Base-by-base conservation (phyloP, 768 basidiomycete species). In the Amyloporia xantha region DNA sequence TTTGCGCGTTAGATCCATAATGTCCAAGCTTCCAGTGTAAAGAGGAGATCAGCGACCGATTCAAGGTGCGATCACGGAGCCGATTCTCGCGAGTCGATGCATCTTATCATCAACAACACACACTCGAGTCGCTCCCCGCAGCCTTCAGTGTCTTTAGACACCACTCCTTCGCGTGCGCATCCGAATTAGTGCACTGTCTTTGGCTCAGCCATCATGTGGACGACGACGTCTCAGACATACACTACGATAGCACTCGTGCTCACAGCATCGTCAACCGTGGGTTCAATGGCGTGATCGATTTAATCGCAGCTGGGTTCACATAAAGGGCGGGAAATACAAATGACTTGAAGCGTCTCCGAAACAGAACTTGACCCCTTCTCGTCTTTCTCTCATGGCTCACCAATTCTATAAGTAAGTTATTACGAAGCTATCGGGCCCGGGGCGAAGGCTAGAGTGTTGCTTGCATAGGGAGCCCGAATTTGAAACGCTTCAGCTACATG, bases 401-500 rank as follows among this genome's bases (percentile, higher is more conserved):
- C 49, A 44, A 11, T 48, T 50, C n/a, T 43, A 56, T 49, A 53
- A 51, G 44, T 56, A 44, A 50, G 50, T 49, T 24, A 33, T 37
- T 19, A 9, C 11, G 36, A 26, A 21, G 33, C 21, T n/a, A 7
- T 23, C 11, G 19, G 42, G 4, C 25, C n/a, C n/a, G n/a, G n/a
- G n/a, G n/a, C n/a, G n/a, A n/a, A n/a, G n/a, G n/a, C n/a, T n/a
- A n/a, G n/a, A n/a, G n/a, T 4, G 7, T 33, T 25, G 40, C n/a
- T 5, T n/a, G 3, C 12, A 37, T 38, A 73, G 72, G 52, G 61
- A 59, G 27, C 84, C 84, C 38, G 84, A 87, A 58, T 88, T 89
- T 56, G 86, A 90, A 57, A 90, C 87, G 2, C 70, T 90, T 41
- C 86, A 88, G 66, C 71, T 91, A 13, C 88, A 91, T 60, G 89